Percentiles rank a stretch among this genome's conserved stretches.
phyloP scores from a whole-genome alignment of 1,284 basidiomycete species.

The Heterobasidion irregulare region DNA sequence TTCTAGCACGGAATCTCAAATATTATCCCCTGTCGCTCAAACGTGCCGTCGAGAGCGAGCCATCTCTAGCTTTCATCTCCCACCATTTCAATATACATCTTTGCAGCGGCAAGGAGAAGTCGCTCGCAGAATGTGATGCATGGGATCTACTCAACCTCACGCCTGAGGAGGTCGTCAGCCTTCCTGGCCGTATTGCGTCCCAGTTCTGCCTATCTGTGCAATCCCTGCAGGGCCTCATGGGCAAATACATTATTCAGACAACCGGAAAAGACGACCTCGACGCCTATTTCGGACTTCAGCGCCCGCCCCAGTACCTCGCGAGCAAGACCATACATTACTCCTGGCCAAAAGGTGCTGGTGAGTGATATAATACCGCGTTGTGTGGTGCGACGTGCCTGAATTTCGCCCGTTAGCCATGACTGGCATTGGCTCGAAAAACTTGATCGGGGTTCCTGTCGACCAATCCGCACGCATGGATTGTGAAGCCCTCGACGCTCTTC shows the following conservation, averaged over 20 bases:
- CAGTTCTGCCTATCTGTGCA: slow-evolving; percentile 21
- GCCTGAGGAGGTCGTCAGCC: slow-evolving; percentile 17
- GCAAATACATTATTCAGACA: slow-evolving; percentile 26
- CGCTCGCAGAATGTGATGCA: slow-evolving; percentile 16
- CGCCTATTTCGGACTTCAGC: slow-evolving; percentile 17
- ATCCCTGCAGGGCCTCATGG: slow-evolving; percentile 17
- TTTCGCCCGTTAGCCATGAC: slow-evolving; percentile 24
- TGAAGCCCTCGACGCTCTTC: background rate
- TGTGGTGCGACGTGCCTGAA: background rate
- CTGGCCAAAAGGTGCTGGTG: slow-evolving; percentile 41
- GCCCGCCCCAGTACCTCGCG: slow-evolving; percentile 19
- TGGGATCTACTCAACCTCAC: slow-evolving; percentile 28
- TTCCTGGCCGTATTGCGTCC: slow-evolving; percentile 18
- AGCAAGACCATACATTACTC: slow-evolving; percentile 34
- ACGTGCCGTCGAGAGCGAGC: slow-evolving; percentile 20
- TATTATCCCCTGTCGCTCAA: slow-evolving; percentile 29
- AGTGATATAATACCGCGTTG: background rate
- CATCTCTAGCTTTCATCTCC: slow-evolving; percentile 20
- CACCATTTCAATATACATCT: slow-evolving; percentile 19
- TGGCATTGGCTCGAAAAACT: slow-evolving; percentile 33
- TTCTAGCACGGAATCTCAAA: slow-evolving; percentile 28
- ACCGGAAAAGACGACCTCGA: slow-evolving; percentile 26
- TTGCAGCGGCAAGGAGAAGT: slow-evolving; percentile 15
- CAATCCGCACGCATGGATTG: slow-evolving; percentile 26
- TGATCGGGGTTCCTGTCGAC: slow-evolving; percentile 29